These are phyloP conservation scores for Fusarium sp. DNA, from an alignment of 2,329 filamentous ascomycete genomes.

Conservation along the genomic window DNA sequence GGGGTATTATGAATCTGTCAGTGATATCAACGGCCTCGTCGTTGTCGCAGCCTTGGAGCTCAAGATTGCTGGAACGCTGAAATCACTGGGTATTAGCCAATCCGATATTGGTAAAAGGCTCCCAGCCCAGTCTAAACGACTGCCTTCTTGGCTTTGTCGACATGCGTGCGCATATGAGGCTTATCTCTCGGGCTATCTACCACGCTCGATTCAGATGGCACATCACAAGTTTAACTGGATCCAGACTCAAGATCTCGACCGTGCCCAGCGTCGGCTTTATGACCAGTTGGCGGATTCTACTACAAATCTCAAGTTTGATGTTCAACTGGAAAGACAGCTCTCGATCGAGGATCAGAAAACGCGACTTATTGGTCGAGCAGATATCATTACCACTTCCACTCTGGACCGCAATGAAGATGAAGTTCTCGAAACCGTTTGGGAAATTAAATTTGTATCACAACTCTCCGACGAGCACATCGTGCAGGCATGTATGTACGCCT, in stretches of 20 bases:
- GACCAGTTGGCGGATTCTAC: conserved; percentile 14
- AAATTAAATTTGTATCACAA: conserved; percentile 45
- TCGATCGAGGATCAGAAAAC: not conserved
- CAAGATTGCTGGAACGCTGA: conserved; percentile 25
- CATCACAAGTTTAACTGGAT: conserved; percentile 45
- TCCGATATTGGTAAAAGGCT: not conserved
- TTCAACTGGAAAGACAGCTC: not conserved
- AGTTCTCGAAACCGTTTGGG: conserved; percentile 36
- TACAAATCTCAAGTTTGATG: conserved; percentile 15
- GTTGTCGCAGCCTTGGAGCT: conserved; percentile 42
- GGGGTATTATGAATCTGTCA: conserved; percentile 40
- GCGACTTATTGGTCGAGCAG: conserved; percentile 19
- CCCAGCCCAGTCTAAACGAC: not conserved
- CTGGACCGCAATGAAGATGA: not conserved
- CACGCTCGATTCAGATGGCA: conserved; percentile 42
- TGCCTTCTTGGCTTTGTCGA: conserved; percentile 40
- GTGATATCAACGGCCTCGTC: conserved; percentile 44
- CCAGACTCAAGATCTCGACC: conserved; percentile 23
- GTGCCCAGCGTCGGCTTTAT: conserved; percentile 34
- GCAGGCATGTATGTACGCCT: conserved; percentile 43
- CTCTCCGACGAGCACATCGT: conserved; percentile 41
- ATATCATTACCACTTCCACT: conserved; percentile 12
- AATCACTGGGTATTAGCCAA: conserved; percentile 14
- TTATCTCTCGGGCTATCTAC: conserved; percentile 34
- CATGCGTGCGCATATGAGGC: conserved; percentile 43